phyloP scores from a whole-genome alignment of 176 grass and related monocot genomes.

The Paspalum vaginatum region DNA sequence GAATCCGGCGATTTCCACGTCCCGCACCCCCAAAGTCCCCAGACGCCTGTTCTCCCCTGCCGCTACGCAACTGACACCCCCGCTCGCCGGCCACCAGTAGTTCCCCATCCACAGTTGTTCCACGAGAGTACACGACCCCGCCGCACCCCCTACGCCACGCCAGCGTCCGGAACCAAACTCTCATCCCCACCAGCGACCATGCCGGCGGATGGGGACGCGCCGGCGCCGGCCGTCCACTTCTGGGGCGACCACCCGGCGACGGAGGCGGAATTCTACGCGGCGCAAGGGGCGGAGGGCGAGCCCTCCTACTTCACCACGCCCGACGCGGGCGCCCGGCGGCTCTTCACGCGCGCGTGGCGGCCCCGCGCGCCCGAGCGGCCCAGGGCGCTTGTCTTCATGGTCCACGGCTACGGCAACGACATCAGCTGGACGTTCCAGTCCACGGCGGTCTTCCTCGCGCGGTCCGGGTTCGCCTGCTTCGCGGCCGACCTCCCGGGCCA shows the following conservation, averaged over 20 bases:
- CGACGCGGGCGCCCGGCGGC: conserved; percentile 36
- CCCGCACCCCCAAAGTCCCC: not conserved
- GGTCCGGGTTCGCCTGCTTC: conserved; percentile 82
- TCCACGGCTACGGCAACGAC: conserved; percentile 96
- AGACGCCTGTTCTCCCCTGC: not conserved
- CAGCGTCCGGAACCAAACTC: not conserved
- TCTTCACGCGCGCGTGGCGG: conserved; percentile 81
- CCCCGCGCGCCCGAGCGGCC: conserved; percentile 32
- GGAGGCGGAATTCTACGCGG: conserved; percentile 74
- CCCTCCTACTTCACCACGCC: conserved; percentile 56
- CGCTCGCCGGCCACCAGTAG: conserved; percentile 29
- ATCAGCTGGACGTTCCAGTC: conserved; percentile 93
- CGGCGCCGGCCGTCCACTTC: conserved; percentile 42
- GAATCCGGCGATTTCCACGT: not conserved
- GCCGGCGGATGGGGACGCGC: conserved; percentile 23
- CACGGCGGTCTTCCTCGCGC: conserved; percentile 76
- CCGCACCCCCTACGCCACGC: not conserved
- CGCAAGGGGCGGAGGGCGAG: conserved; percentile 56
- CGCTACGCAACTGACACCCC: conserved; percentile 39
- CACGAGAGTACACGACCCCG: not conserved
- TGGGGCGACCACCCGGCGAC: conserved; percentile 76
- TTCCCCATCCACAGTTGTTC: conserved; percentile 19
- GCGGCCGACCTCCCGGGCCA: conserved; percentile 90
- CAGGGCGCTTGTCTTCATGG: conserved; percentile 75
- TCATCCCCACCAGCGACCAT: conserved; percentile 32